Conservation (phyloP, 768 basidiomycete genomes). For the Podaxis sp. region DNA sequence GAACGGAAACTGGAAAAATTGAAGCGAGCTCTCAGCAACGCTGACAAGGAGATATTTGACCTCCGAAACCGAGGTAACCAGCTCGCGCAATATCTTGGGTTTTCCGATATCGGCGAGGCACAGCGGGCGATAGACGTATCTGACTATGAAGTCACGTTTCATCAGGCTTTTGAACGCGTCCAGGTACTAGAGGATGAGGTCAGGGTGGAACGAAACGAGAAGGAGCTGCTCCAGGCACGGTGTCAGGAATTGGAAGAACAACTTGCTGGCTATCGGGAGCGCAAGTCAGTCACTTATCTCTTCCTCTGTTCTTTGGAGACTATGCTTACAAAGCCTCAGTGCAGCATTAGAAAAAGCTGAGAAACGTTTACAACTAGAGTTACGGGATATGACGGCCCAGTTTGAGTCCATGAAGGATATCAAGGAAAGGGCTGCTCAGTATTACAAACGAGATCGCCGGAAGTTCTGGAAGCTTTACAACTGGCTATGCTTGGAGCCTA, state of each 20-base stretch:
- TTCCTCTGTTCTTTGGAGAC: not conserved
- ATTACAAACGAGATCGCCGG: constrained; percentile 45
- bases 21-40: constrained; percentile 31
- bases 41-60: constrained; percentile 36
- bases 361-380: constrained; percentile 23
- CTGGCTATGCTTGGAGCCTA: constrained; percentile 29
- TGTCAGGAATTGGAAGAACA: constrained; percentile 26
- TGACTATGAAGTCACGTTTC: constrained; percentile 33
- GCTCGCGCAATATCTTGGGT: constrained; percentile 45
- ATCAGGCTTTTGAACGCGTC: constrained; percentile 35
- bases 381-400: constrained; percentile 35
- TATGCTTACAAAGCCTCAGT: constrained; percentile 3
- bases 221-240: constrained; percentile 22
- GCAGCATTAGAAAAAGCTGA: constrained; percentile 7
- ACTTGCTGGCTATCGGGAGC: constrained; percentile 7
- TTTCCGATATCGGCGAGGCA: constrained; percentile 41
- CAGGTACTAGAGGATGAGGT: constrained; percentile 32
- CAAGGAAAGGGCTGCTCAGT: constrained; percentile 41
- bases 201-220: constrained; percentile 22
- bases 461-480: constrained; percentile 48
- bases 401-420: constrained; percentile 46
- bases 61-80: constrained; percentile 33
- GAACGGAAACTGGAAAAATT: constrained; percentile 31
- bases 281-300: not conserved
- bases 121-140: constrained; percentile 39